These are phyloP conservation scores for Malus asiatica DNA, from an alignment of 306 rosid species.

Conservation along the genomic window DNA sequence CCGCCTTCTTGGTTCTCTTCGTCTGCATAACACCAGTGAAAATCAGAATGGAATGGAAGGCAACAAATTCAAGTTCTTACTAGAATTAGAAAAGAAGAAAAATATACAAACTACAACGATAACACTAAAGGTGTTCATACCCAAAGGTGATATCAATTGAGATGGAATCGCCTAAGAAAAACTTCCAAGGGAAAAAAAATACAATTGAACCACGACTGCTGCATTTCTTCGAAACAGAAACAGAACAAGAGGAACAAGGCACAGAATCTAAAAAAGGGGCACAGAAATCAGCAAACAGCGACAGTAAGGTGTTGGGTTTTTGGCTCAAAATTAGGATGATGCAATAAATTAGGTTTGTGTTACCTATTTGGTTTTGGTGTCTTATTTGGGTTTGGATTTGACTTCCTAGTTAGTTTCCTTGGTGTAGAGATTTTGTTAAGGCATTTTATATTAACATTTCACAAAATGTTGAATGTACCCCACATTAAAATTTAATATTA, in stretches of 20 bases:
- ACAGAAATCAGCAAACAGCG: background rate
- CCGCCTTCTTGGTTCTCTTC: slow-evolving; percentile 90
- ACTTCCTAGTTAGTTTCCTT: no score
- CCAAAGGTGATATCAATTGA: background rate
- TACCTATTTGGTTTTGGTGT: no score
- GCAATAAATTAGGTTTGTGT: no score
- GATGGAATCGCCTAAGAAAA: background rate
- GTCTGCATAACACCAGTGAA: slow-evolving; percentile 34
- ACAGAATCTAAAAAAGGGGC: background rate
- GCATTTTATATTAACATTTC: no score
- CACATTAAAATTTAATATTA: no score
- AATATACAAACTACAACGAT: background rate
- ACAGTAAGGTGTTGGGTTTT: background rate
- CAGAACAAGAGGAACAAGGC: background rate
- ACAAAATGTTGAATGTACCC: no score
- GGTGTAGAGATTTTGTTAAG: no score
- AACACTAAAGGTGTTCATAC: background rate
- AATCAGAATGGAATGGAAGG: background rate
- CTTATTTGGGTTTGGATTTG: no score
- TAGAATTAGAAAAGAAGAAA: background rate
- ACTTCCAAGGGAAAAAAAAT: background rate
- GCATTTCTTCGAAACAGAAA: background rate
- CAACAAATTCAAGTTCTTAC: background rate
- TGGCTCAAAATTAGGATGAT: no score
- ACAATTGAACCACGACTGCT: background rate